Evolutionary conservation across 2,329 filamentous ascomycete species (phyloP).

Genomic region (Ceratocystis eucalypticola): DNA sequence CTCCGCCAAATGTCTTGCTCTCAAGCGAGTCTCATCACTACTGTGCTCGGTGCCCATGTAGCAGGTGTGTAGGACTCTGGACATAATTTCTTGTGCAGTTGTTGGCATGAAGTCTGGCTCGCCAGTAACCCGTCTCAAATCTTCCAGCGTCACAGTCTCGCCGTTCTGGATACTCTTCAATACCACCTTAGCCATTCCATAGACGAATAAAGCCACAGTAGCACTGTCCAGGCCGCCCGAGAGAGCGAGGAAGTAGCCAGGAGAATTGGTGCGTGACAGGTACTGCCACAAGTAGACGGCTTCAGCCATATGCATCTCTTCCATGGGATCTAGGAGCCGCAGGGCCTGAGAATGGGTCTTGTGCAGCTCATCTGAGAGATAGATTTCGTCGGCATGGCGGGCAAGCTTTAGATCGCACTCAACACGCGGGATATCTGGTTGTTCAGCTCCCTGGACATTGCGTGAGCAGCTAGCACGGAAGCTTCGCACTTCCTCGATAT

Average conservation of each 20-base stretch:
- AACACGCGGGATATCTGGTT: constrained; percentile 25
- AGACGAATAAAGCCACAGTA: constrained; percentile 24
- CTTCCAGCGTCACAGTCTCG: constrained; percentile 23
- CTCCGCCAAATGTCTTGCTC: constrained; percentile 46
- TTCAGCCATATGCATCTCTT: constrained; percentile 26
- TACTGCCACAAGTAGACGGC: constrained; percentile 41
- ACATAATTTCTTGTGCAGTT: constrained; percentile 42
- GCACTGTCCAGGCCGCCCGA: constrained; percentile 27
- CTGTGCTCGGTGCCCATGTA: constrained; percentile 51
- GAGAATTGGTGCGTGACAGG: constrained; percentile 34
- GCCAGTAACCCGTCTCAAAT: constrained; percentile 23
- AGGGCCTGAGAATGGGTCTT: constrained; percentile 21
- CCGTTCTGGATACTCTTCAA: constrained; percentile 35
- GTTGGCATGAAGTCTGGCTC: constrained; percentile 34
- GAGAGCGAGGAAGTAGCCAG: constrained; percentile 41
- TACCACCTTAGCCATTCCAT: constrained; percentile 44
- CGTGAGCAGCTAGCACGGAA: constrained; percentile 44
- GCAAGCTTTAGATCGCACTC: constrained; percentile 25
- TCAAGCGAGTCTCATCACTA: constrained; percentile 41
- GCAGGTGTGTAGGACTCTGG: constrained; percentile 30
- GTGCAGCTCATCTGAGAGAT: constrained; percentile 25
- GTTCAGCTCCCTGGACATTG: constrained; percentile 42
- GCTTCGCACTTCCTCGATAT: constrained; percentile 56
- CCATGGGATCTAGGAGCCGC: constrained; percentile 24
- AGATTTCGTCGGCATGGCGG: constrained; percentile 23